A percentile compares a stretch with the other conserved stretches of the same genome.
Conservation (phyloP, 192 early-diverging fungal species). For the Dissophora ornata region DNA sequence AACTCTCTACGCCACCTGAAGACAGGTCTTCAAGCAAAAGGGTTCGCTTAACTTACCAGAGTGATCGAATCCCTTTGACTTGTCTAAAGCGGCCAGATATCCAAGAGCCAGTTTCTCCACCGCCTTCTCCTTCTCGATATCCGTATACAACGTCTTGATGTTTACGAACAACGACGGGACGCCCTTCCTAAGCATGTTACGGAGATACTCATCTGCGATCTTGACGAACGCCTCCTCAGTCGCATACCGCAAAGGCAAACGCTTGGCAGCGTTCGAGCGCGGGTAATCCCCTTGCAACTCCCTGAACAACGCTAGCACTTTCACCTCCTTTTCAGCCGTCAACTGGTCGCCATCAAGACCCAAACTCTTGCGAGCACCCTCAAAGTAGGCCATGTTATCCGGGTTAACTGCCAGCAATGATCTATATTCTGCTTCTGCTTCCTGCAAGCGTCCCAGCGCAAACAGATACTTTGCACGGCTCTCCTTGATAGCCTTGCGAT, state of each 20-base stretch:
- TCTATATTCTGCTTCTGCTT: constrained; percentile 81
- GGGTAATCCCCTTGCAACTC: constrained; percentile 77
- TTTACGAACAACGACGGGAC: constrained; percentile 93
- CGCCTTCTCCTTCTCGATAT: constrained; percentile 71
- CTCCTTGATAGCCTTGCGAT: constrained; percentile 79
- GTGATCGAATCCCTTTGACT: constrained; percentile 57
- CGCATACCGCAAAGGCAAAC: constrained; percentile 80
- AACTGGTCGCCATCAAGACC: constrained; percentile 56
- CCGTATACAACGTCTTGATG: constrained; percentile 78
- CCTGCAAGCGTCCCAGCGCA: constrained; percentile 71
- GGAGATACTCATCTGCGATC: constrained; percentile 74
- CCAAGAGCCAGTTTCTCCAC: constrained; percentile 76
- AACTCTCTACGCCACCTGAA: too few species aligned
- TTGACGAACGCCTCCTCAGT: constrained; percentile 71
- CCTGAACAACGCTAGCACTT: constrained; percentile 37
- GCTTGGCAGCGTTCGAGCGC: constrained; percentile 83
- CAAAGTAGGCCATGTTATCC: constrained; percentile 79
- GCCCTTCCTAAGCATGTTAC: constrained; percentile 85
- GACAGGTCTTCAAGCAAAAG: too few species aligned
- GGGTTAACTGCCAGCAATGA: constrained; percentile 84
- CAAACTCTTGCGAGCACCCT: constrained; percentile 68
- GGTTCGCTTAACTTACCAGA: constrained; percentile 31
- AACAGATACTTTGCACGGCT: constrained; percentile 77
- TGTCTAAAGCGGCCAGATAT: constrained; percentile 66
- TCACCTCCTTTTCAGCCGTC: constrained; percentile 43